Evolutionary conservation across 768 basidiomycete genomes (phyloP), one percentile per base, ranked within the genome.

Genomic region (Mycena epipterygia): DNA sequence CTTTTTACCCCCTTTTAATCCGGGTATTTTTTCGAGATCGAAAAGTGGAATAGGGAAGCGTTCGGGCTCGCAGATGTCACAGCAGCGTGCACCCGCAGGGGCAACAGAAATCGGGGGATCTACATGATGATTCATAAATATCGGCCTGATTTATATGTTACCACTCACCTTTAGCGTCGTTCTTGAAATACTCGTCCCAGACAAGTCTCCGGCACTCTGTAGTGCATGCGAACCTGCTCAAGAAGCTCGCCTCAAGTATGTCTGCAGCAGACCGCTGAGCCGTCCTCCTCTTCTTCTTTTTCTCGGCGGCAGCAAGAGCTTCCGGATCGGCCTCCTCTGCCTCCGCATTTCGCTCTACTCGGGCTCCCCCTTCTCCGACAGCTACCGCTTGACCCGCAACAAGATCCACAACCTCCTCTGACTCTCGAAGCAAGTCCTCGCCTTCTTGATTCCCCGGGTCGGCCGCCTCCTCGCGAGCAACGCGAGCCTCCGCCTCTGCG

Each of bases 171-270:
- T 76, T 76, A 12, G 12, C n/a, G 30, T 13, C 32, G 49, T 76
- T 76, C 11, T 63, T n/a, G 52, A 76, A 76, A 58, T 70, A 74
- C 3, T 74, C 67, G 39, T 76, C 67, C 75, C 75, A 76, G 19
- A 74, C 48, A 3, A 52, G 4, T 29, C 67, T 52, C 7, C 53
- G 62, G 33, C 75, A 76, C 3, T 19, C 29, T 21, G 27, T 44
- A 2, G 42, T 56, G 30, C 60, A 68, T 9, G 67, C 48, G 30
- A 63, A 68, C n/a, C 42, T 37, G 44, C 48, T 68, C 6, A 68
- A 39, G 29, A 68, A 56, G 3, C n/a, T 39, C 8, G 44, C 64
- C 46, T 70, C 73, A 13, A 35, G 60, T 9, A 46, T 52, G 29
- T 65, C 68, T 14, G 56, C 30, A 0, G 19, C n/a, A 23, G 41